A percentile compares a stretch with the other conserved stretches of the same genome.
Evolutionary conservation across 148 eudicot genomes (phyloP).

Genomic region (Rhododendron vialii): DNA sequence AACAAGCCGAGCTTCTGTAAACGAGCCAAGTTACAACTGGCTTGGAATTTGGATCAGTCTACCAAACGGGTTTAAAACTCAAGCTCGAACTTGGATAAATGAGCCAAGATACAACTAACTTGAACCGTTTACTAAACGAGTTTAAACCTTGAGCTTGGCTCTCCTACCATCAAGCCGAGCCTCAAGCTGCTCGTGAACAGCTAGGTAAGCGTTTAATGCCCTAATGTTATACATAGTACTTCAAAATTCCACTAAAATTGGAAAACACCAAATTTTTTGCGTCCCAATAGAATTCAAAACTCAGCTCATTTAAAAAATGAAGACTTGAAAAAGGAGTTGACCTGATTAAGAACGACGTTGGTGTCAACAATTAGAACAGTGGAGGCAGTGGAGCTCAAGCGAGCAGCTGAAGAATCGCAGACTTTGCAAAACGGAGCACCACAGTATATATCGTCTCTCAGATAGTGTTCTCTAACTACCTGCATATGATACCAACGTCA

Average conservation of each 20-base stretch:
- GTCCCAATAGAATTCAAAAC: background rate
- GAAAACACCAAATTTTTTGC: background rate
- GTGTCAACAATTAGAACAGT: constrained; percentile 68
- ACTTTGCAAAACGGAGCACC: constrained; percentile 65
- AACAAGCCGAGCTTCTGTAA: background rate
- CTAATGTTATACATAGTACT: background rate
- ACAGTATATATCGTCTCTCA: constrained; percentile 90
- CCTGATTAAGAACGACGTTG: constrained; percentile 95
- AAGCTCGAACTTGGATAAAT: too few relatives aligned
- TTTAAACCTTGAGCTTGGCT: background rate
- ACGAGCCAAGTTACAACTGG: background rate
- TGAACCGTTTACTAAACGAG: background rate
- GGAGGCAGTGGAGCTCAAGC: constrained; percentile 50
- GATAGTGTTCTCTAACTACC: constrained; percentile 91
- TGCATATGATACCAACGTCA: constrained; percentile 27
- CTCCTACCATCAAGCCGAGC: background rate
- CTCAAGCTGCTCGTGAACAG: background rate
- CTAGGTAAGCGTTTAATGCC: background rate
- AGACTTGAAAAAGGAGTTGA: background rate
- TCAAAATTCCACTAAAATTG: background rate
- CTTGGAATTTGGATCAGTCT: too few relatives aligned
- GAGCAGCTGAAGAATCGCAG: constrained; percentile 59
- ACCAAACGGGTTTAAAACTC: too few relatives aligned
- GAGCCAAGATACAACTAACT: background rate
- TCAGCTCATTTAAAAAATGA: background rate